phyloP scores from a whole-genome alignment of 2,329 filamentous ascomycete species.

The Sarocladium kiliense region DNA sequence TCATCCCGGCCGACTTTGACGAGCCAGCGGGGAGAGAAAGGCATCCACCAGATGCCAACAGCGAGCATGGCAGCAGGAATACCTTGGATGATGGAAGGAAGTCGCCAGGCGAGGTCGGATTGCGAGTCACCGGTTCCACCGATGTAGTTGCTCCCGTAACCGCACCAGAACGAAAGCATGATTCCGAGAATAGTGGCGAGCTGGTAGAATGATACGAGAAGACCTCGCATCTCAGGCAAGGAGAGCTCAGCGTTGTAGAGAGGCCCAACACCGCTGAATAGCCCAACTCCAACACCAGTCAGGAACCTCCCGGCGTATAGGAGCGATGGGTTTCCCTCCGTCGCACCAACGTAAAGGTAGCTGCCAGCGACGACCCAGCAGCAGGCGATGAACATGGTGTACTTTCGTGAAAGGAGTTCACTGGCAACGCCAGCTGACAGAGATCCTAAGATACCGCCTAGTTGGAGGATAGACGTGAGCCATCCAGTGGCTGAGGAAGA shows the following conservation, averaged over 20 bases:
- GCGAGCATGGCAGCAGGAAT: conserved; percentile 49
- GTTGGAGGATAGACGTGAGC: conserved; percentile 46
- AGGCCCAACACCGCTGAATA: conserved; percentile 38
- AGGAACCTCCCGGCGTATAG: conserved; percentile 45
- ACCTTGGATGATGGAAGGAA: conserved; percentile 41
- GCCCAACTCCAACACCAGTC: conserved; percentile 43
- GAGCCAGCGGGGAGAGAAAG: conserved; percentile 73
- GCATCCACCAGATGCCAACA: conserved; percentile 72
- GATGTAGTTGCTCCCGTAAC: conserved; percentile 41
- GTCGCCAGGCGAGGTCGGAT: conserved; percentile 35
- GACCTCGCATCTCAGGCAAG: conserved; percentile 61
- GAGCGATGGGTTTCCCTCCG: conserved; percentile 29
- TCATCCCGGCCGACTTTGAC: conserved; percentile 65
- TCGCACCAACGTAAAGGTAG: conserved; percentile 40
- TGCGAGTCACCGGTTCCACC: conserved; percentile 38
- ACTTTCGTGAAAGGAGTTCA: conserved; percentile 44
- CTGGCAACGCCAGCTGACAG: conserved; percentile 41
- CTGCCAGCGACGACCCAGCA: conserved; percentile 39
- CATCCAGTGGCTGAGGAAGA: conserved; percentile 43
- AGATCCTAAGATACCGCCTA: conserved; percentile 44
- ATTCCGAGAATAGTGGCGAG: conserved; percentile 56
- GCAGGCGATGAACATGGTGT: conserved; percentile 46
- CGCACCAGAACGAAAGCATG: conserved; percentile 44
- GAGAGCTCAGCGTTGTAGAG: conserved; percentile 48
- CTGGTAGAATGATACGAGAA: conserved; percentile 61